Base-by-base conservation (phyloP, 805 yeast genomes). In the Metschnikowia cubensis region DNA sequence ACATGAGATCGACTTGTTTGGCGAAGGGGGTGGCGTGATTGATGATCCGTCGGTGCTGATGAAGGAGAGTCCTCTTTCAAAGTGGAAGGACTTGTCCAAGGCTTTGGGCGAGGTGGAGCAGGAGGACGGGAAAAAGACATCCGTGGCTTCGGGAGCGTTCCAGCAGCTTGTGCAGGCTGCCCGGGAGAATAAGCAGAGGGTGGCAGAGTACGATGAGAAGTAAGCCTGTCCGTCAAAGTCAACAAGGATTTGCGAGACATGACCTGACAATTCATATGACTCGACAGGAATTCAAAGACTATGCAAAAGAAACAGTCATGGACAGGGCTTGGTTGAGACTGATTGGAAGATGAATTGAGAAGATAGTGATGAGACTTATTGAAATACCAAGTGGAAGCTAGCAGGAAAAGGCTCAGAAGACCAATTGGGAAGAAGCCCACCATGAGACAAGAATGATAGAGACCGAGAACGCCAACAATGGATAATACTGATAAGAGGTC, bases 111-210 rank as follows among this genome's bases (percentile, higher is more conserved):
- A 58, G 15, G 43, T 61, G 17, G 56, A 42, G 13, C 39, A 32
- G 13, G 51, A 39, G 13, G 49, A 35, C 29, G 20, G 37, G n/a
- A 35, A 18, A 17, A 74, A 74, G 60, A 70, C 76, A 13, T 64
- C 68, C 15, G 57, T 79, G 48, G 75, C 80, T 8, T 71, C 76
- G n/a, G 71, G 73, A 50, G 80, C 85, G 4, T 85, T 86, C 67
- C 84, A 82, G 22, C 87, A 83, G 60, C 80, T 86, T 56, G 92
- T 86, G 2, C 74, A 73, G 47, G 83, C 90, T 1, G 92, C 89
- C 0, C 71, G 80, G 17, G 73, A 80, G 47, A 81, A 84, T 58
- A 82, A 79, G 61, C 83, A 82, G 34, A 59, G 77, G 32, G 78
- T 59, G 11, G 46, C 52, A n/a, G 52, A 42, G 36, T 58, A 48